These are phyloP conservation scores for Aspergillus glaucus DNA, from an alignment of 2,329 filamentous ascomycete genomes.

Conservation along the genomic window DNA sequence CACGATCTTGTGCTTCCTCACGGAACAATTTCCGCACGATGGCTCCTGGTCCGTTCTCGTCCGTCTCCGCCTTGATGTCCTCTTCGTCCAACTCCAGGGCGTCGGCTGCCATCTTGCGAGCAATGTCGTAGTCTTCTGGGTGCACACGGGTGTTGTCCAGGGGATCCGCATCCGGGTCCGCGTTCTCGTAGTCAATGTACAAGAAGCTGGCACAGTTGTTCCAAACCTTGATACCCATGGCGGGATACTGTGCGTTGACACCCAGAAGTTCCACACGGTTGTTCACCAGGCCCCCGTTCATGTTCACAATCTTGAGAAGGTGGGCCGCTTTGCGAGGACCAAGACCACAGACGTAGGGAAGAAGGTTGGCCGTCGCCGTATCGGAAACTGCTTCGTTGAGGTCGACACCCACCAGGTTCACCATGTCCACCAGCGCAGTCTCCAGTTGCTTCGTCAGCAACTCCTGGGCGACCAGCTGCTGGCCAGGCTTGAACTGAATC, in stretches of 20 bases:
- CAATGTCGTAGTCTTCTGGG: constrained; percentile 96
- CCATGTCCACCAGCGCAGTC: constrained; percentile 97
- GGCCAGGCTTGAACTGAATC: constrained; percentile 80
- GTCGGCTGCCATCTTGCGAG: constrained; percentile 96
- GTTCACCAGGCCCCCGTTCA: constrained; percentile 78
- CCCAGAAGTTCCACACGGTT: constrained; percentile 84
- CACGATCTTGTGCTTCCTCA: constrained; percentile 86
- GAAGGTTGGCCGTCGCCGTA: constrained; percentile 72
- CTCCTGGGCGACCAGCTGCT: constrained; percentile 80
- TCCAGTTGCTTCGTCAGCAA: constrained; percentile 82
- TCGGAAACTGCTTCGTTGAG: constrained; percentile 87
- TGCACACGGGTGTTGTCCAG: constrained; percentile 96
- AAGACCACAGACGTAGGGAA: constrained; percentile 86
- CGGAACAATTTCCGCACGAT: constrained; percentile 93
- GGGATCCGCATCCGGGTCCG: constrained; percentile 76
- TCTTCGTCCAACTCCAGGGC: constrained; percentile 95
- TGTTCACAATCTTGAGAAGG: constrained; percentile 81
- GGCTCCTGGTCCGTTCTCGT: constrained; percentile 81
- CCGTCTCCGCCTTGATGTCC: constrained; percentile 89
- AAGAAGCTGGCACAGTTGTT: constrained; percentile 96
- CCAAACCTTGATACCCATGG: constrained; percentile 86
- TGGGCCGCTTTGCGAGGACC: constrained; percentile 85
- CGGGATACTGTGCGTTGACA: constrained; percentile 72
- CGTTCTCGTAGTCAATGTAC: constrained; percentile 79
- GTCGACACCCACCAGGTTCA: constrained; percentile 92